Evolutionary conservation across 1,284 basidiomycete species (phyloP).

Genomic region (Ustilago crameri): DNA sequence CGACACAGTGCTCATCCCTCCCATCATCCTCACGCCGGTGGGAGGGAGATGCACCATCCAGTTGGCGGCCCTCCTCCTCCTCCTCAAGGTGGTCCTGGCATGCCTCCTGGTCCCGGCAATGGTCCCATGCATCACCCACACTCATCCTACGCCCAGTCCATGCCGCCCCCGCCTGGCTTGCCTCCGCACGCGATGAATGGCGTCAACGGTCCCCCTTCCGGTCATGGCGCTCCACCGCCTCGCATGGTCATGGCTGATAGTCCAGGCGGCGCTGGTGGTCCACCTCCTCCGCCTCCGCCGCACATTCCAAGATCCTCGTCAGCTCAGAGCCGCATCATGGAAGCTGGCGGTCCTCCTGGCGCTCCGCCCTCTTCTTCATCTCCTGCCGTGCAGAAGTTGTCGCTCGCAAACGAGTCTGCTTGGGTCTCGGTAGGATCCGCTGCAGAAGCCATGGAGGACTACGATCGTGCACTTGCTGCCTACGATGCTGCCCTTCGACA

Average conservation of each 20-base stretch:
- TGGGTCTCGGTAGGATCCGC: constrained; percentile 64
- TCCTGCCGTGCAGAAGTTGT: constrained; percentile 56
- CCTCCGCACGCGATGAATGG: constrained; percentile 49
- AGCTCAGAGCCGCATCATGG: constrained; percentile 47
- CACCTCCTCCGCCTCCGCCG: constrained; percentile 35
- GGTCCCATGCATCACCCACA: constrained; percentile 48
- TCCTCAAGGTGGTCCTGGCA: constrained; percentile 34
- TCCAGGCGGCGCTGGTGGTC: constrained; percentile 29
- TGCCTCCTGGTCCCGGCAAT: constrained; percentile 30
- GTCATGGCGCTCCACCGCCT: constrained; percentile 30
- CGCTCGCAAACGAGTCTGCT: constrained; percentile 61
- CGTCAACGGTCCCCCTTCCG: constrained; percentile 32
- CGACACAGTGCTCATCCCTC: constrained; percentile 41
- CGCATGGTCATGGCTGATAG: constrained; percentile 47
- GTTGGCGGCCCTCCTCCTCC: constrained; percentile 24
- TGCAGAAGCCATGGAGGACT: constrained; percentile 67
- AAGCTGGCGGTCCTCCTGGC: constrained; percentile 15
- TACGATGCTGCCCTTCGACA: constrained; percentile 65
- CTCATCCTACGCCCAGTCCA: constrained; percentile 43
- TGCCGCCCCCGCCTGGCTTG: constrained; percentile 45
- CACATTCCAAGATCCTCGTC: constrained; percentile 49
- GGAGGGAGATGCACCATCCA: constrained; percentile 28
- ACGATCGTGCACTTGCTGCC: constrained; percentile 60
- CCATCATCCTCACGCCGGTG: constrained; percentile 42
- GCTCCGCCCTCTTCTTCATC: constrained; percentile 32